A percentile compares a stretch with the other conserved stretches of the same genome.
phyloP scores from a whole-genome alignment of 495 filamentous ascomycete species.

The Aspergillus ostianus region DNA sequence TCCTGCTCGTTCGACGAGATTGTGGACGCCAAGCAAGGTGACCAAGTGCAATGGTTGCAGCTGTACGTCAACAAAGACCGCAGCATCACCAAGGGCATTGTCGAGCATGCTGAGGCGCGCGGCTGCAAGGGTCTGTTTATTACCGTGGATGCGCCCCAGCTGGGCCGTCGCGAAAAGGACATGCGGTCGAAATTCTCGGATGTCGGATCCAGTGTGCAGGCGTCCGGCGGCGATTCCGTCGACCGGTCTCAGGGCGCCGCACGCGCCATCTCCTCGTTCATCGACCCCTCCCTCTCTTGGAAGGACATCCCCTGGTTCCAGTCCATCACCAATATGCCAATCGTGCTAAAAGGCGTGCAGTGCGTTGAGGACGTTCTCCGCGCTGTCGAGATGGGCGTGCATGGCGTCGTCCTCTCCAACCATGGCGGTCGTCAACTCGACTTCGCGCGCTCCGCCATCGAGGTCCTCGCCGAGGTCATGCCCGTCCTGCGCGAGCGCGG shows the following conservation, averaged over 20 bases:
- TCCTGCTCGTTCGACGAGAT: slow-evolving; percentile 98
- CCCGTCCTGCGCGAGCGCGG: slow-evolving; percentile 81
- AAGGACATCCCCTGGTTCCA: slow-evolving; percentile 94
- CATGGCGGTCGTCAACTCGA: slow-evolving; percentile 98
- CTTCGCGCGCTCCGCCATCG: slow-evolving; percentile 84
- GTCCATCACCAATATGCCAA: slow-evolving; percentile 92
- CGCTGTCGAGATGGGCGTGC: slow-evolving; percentile 78
- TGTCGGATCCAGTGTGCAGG: slow-evolving; percentile 79
- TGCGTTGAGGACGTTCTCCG: slow-evolving; percentile 89
- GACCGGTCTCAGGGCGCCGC: slow-evolving; percentile 91
- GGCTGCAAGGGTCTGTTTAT: slow-evolving; percentile 98
- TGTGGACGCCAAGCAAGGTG: slow-evolving; percentile 73
- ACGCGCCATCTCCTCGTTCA: slow-evolving; percentile 89
- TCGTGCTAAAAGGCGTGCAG: slow-evolving; percentile 95
- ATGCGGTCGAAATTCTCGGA: slow-evolving; percentile 95
- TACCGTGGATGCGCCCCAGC: slow-evolving; percentile 95
- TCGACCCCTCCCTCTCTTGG: slow-evolving; percentile 89
- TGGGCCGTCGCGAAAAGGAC: slow-evolving; percentile 90
- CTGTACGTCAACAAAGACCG: slow-evolving; percentile 98
- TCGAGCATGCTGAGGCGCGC: slow-evolving; percentile 84
- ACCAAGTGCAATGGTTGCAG: slow-evolving; percentile 95
- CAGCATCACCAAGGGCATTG: slow-evolving; percentile 82
- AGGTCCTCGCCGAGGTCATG: slow-evolving; percentile 95
- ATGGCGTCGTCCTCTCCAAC: slow-evolving; percentile 94
- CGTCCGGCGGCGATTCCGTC: slow-evolving; percentile 55